Evolutionary conservation across 2,329 filamentous ascomycete species (phyloP).

Genomic region (Neobulgaria alba): DNA sequence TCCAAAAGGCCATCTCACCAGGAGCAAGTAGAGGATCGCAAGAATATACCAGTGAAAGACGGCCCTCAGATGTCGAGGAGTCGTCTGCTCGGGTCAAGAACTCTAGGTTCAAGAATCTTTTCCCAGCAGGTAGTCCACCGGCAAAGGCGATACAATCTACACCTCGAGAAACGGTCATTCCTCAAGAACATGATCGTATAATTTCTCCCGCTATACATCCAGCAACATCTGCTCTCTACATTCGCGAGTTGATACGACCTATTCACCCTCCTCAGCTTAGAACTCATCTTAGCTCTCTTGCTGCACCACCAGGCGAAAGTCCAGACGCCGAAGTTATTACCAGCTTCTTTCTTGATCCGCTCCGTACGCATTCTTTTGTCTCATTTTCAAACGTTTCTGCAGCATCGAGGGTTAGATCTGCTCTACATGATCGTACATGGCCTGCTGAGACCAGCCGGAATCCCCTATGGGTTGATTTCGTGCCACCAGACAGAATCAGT

Average conservation of each 20-base stretch:
- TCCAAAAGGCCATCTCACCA: background rate
- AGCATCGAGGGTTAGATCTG: conserved; percentile 67
- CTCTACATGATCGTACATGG: conserved; percentile 74
- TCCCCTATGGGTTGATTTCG: conserved; percentile 79
- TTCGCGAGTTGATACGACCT: conserved; percentile 83
- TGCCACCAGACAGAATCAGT: conserved; percentile 64
- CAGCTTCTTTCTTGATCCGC: conserved; percentile 70
- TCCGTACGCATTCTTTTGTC: conserved; percentile 83
- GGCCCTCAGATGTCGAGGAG: conserved; percentile 3
- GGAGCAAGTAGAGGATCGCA: too few relatives aligned
- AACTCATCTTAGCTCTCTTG: conserved; percentile 61
- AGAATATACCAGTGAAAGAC: too few relatives aligned
- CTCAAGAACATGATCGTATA: conserved; percentile 21
- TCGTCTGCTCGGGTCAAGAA: conserved; percentile 25
- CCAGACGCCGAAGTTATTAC: conserved; percentile 48
- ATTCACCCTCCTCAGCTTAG: conserved; percentile 60
- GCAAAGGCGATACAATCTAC: conserved; percentile 7
- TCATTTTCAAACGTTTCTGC: conserved; percentile 59
- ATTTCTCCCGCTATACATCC: conserved; percentile 56
- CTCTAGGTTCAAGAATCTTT: conserved; percentile 41
- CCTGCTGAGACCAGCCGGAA: conserved; percentile 81
- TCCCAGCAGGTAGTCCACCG: conserved; percentile 11
- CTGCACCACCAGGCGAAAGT: conserved; percentile 45
- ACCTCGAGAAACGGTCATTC: conserved; percentile 11
- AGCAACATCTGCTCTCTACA: conserved; percentile 73